Base-by-base conservation (phyloP, 1,284 basidiomycete species). In the Laetiporus sulphureus region DNA sequence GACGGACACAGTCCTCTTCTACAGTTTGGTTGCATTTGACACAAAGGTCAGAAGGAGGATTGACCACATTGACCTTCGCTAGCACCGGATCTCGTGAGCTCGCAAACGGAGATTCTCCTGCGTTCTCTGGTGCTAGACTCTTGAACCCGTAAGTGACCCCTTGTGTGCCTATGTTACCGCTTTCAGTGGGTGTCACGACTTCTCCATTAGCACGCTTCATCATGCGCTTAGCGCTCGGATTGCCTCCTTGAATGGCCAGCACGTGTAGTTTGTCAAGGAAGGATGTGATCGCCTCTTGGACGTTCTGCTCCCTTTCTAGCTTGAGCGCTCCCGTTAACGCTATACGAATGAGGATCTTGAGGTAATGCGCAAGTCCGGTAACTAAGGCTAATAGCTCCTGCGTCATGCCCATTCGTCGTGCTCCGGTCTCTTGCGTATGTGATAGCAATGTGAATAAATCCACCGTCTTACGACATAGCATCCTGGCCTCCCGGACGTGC, bases 321-420 rank as follows among this genome's bases (percentile, higher is more conserved):
- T 91, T 96, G 51, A 99, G 77, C 2, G 94, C 91, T 15, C 93
- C 93, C 0, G 96, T 98, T 33, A 99, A 72, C 5, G 96, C 94
- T 49, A 99, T 98, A 37, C 95, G 87, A 55, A 99, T 99, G 41
- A 99, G 79, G 61, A 99, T 98, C 71, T 99, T 99, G 61, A 99
- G 83, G 65, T 99, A 99, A 65, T 99, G 95, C 3, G 95, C 95
- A 22, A 99, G 75, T 25, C 96, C 95, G 0, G 96, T 99, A 43
- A 99, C 95, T 36, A 99, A 82, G n/a, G 93, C 91, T 25, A 99
- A 79, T 6, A 99, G 72, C 57, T 99, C 95, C 64, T 97, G 91
- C 15, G 94, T 97, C 83, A 98, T 96, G 47, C 88, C 89, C 82
- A 92, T 91, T 54, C 91, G 72, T 42, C 86, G 79, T 8, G 89